A percentile compares a stretch with the other conserved stretches of the same genome.
These are phyloP conservation scores for Hevea brasiliensis DNA, from an alignment of 345 rosid genomes.

Conservation along the genomic window DNA sequence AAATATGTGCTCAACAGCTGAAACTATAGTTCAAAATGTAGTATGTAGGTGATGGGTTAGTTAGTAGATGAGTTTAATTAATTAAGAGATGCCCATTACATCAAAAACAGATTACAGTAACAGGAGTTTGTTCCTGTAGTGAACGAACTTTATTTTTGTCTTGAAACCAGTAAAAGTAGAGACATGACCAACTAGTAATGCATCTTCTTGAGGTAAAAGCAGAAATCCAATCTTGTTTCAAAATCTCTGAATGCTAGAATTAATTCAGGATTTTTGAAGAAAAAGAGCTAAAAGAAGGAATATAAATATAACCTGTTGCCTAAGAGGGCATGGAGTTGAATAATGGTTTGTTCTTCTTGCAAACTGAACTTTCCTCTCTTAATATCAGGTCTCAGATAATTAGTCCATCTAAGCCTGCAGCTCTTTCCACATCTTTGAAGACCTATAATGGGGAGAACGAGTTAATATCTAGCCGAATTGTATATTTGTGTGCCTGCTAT, in stretches of 20 bases:
- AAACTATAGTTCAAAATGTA: background rate
- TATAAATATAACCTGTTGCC: conserved; percentile 65
- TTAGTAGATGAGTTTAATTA: conserved; percentile 9
- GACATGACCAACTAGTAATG: too few relatives aligned
- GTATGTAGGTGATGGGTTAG: background rate
- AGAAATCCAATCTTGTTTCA: background rate
- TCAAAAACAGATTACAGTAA: background rate
- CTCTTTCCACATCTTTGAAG: conserved; percentile 94
- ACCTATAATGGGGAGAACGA: conserved; percentile 33
- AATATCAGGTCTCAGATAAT: conserved; percentile 87
- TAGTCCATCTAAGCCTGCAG: conserved; percentile 95
- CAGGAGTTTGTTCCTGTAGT: background rate
- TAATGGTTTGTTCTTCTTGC: conserved; percentile 94
- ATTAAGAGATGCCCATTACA: conserved; percentile 2
- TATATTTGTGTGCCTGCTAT: too few relatives aligned
- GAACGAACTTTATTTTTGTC: background rate
- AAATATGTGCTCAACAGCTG: background rate
- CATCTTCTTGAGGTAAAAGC: too few relatives aligned
- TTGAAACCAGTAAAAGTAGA: background rate
- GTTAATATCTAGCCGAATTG: too few relatives aligned
- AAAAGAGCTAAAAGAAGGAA: background rate
- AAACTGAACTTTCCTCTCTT: conserved; percentile 87
- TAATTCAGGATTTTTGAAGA: background rate
- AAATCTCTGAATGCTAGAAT: too few relatives aligned
- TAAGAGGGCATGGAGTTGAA: conserved; percentile 92